These are phyloP conservation scores for Papiliotrema fonsecae DNA, from an alignment of 1,284 basidiomycete species.

Conservation along the genomic window DNA sequence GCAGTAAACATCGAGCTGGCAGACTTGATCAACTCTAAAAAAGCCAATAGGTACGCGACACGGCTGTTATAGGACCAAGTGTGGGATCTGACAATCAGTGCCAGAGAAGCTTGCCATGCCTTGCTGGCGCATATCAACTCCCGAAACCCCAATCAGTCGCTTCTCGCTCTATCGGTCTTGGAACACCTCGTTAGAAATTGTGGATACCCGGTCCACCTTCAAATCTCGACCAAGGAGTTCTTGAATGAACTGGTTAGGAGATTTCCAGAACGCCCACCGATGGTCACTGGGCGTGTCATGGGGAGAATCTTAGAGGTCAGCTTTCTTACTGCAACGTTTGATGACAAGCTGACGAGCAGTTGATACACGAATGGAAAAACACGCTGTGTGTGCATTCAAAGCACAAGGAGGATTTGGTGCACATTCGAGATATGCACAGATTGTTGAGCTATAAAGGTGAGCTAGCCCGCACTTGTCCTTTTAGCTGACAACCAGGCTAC, in stretches of 20 bases:
- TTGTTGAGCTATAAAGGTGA: slow-evolving; percentile 85
- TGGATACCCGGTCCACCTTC: slow-evolving; percentile 94
- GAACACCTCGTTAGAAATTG: slow-evolving; percentile 93
- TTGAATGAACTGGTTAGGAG: slow-evolving; percentile 96
- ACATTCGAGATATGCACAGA: slow-evolving; percentile 97
- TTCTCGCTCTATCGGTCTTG: slow-evolving; percentile 56
- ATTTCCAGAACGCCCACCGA: slow-evolving; percentile 95
- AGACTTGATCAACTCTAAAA: slow-evolving; percentile 88
- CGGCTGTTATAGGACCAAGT: no score
- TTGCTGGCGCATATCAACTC: slow-evolving; percentile 46
- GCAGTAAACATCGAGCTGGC: slow-evolving; percentile 89
- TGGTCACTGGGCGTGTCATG: slow-evolving; percentile 93
- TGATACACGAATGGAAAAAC: slow-evolving; percentile 91
- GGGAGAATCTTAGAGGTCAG: slow-evolving; percentile 79
- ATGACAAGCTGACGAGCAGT: slow-evolving; percentile 55
- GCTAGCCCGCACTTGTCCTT: slow-evolving; percentile 6
- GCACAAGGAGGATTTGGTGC: slow-evolving; percentile 94
- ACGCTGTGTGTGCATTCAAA: slow-evolving; percentile 83
- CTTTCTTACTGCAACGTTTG: slow-evolving; percentile 78
- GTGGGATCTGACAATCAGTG: slow-evolving; percentile 13
- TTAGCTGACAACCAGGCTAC: slow-evolving; percentile 55
- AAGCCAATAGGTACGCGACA: slow-evolving; percentile 81
- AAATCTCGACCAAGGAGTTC: slow-evolving; percentile 98
- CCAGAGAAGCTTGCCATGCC: slow-evolving; percentile 51
- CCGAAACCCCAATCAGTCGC: slow-evolving; percentile 42